phyloP scores from a whole-genome alignment of 305 asterid species.

The Solanum aculeatissimum region DNA sequence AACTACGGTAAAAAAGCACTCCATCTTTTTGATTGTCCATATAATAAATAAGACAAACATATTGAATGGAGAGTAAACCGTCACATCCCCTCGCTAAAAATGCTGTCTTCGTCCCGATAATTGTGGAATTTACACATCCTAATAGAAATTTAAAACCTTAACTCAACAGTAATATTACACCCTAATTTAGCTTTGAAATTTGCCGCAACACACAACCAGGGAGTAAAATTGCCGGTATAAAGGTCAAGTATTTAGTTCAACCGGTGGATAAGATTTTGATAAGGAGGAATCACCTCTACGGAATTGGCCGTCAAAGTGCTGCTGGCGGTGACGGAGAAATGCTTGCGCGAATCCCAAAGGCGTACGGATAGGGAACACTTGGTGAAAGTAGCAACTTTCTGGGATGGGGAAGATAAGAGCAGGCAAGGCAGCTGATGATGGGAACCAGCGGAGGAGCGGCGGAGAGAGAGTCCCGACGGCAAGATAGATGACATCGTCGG shows the following conservation, averaged over 20 bases:
- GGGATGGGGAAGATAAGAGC: conserved; percentile 1
- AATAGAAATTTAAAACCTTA: not conserved
- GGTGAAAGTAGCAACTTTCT: not conserved
- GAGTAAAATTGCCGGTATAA: not conserved
- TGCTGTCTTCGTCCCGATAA: not conserved
- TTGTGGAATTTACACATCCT: not conserved
- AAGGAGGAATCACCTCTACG: conserved; percentile 15
- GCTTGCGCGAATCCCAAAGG: conserved; percentile 6
- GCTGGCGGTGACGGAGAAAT: conserved; percentile 15
- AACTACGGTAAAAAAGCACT: not conserved
- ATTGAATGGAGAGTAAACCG: not conserved
- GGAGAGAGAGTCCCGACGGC: conserved; percentile 15
- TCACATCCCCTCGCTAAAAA: not conserved
- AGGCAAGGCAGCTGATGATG: conserved; percentile 13
- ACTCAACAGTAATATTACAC: not conserved
- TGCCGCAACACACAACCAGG: not conserved
- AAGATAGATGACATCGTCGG: conserved; percentile 29
- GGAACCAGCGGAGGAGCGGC: conserved; percentile 16
- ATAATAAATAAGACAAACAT: not conserved
- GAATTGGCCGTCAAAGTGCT: conserved; percentile 19
- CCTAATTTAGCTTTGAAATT: not conserved
- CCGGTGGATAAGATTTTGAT: not conserved
- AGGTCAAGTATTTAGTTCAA: not conserved
- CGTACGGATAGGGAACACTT: conserved; percentile 5
- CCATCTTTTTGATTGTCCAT: not conserved